A percentile compares a stretch with the other conserved stretches of the same genome.
These are phyloP conservation scores for Starmerella apis DNA, from an alignment of 805 yeast species.

Conservation along the genomic window DNA sequence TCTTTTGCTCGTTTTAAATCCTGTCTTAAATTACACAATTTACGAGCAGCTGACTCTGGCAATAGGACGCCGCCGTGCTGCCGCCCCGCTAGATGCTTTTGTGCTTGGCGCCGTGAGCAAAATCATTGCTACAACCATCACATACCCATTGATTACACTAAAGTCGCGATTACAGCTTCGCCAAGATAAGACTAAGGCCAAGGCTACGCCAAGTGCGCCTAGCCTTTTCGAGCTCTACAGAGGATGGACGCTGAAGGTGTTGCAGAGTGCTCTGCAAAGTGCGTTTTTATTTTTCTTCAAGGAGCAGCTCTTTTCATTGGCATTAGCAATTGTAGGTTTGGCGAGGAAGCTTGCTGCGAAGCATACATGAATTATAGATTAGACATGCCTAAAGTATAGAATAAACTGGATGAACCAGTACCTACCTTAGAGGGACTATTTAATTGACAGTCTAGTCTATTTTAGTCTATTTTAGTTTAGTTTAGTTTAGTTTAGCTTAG, in stretches of 20 bases:
- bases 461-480: too few relatives aligned
- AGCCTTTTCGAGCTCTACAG: slow-evolving; percentile 70
- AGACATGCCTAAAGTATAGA: too few relatives aligned
- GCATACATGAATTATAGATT: neutral
- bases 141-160: slow-evolving; percentile 83
- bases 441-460: too few relatives aligned
- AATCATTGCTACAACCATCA: slow-evolving; percentile 73
- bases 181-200: slow-evolving; percentile 13
- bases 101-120: slow-evolving; percentile 83
- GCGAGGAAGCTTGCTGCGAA: slow-evolving; percentile 24
- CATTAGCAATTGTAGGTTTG: slow-evolving; percentile 44
- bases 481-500: too few relatives aligned
- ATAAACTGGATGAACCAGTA: too few relatives aligned
- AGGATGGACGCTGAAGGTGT: slow-evolving; percentile 68
- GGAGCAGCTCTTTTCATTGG: slow-evolving; percentile 62
- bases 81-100: slow-evolving; percentile 66
- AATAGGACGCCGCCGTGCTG: slow-evolving; percentile 46
- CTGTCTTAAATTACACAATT: slow-evolving; percentile 83
- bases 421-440: too few relatives aligned
- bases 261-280: slow-evolving; percentile 77
- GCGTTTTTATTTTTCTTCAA: slow-evolving; percentile 85
- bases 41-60: slow-evolving; percentile 75
- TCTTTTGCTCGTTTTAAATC: slow-evolving; percentile 71
- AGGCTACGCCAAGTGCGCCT: slow-evolving; percentile 25
- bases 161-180: slow-evolving; percentile 76